Evolutionary conservation across 176 grass and related monocot genomes (phyloP).

Genomic region (Melocanna baccifera): DNA sequence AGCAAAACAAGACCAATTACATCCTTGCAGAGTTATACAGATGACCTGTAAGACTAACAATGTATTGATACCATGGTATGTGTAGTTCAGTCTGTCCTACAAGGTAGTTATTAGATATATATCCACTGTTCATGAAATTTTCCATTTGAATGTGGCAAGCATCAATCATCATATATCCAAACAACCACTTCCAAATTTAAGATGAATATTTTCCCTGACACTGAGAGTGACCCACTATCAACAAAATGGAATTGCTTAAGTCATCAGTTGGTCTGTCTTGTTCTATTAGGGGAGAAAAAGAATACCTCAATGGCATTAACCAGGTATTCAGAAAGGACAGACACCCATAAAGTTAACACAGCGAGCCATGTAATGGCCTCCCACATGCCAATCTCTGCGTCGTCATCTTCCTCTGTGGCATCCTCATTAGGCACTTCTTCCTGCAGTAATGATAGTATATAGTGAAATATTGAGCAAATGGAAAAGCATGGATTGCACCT

Average conservation of each 20-base stretch:
- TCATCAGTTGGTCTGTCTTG: neutral
- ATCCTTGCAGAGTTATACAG: constrained; percentile 23
- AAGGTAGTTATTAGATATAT: neutral
- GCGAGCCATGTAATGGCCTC: constrained; percentile 75
- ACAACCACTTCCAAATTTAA: neutral
- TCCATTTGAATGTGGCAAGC: neutral
- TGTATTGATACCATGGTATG: neutral
- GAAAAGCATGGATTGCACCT: neutral
- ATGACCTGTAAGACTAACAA: constrained; percentile 23
- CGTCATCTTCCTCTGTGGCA: constrained; percentile 41
- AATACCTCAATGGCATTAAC: constrained; percentile 88
- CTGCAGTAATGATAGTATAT: constrained; percentile 24
- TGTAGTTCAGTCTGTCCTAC: constrained; percentile 1
- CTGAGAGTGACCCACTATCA: neutral
- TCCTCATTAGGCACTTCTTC: constrained; percentile 48
- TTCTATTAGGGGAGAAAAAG: neutral
- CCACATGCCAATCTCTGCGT: constrained; percentile 68
- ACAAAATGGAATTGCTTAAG: neutral
- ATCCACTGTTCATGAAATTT: neutral
- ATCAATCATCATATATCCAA: neutral
- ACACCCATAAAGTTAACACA: constrained; percentile 58
- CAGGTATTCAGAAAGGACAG: constrained; percentile 81
- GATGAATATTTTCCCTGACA: neutral
- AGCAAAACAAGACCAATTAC: constrained; percentile 24
- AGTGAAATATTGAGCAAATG: neutral